Conservation (phyloP, 352 stramenopile genomes). For the Phytophthora pinifolia region DNA sequence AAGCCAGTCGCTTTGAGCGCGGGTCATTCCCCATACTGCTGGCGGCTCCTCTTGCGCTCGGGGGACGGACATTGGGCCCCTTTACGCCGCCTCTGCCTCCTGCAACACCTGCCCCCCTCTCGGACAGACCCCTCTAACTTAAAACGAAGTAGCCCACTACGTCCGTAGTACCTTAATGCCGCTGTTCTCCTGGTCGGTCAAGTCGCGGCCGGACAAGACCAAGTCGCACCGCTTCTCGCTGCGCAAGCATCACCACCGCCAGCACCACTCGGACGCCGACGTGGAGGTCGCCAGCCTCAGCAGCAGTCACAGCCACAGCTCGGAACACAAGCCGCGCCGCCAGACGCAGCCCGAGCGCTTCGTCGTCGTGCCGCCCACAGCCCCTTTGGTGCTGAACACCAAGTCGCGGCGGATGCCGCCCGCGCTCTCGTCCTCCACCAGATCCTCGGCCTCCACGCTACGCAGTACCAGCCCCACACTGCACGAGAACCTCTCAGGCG, state of each 20-base stretch:
- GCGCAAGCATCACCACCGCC: slow-evolving; percentile 53
- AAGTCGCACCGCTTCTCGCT: slow-evolving; percentile 70
- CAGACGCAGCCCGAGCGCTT: slow-evolving; percentile 30
- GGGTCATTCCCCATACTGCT: slow-evolving; percentile 35
- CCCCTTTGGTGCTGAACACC: background rate
- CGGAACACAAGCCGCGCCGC: slow-evolving; percentile 23
- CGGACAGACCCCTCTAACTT: no score
- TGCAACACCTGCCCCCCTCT: slow-evolving; percentile 3
- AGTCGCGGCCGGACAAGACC: slow-evolving; percentile 32
- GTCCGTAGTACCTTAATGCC: slow-evolving; percentile 42
- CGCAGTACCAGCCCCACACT: slow-evolving; percentile 41
- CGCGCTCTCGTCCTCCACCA: slow-evolving; percentile 54
- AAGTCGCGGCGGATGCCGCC: slow-evolving; percentile 30
- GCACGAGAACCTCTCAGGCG: slow-evolving; percentile 40
- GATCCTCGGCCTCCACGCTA: slow-evolving; percentile 52
- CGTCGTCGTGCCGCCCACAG: slow-evolving; percentile 18
- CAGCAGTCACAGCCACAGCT: slow-evolving; percentile 23
- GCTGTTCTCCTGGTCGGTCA: slow-evolving; percentile 62
- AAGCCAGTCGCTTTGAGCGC: slow-evolving; percentile 35
- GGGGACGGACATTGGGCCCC: slow-evolving; percentile 7
- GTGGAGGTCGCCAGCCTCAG: slow-evolving; percentile 16
- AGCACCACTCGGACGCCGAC: slow-evolving; percentile 21
- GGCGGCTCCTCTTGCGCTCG: background rate
- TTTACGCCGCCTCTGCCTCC: no score
- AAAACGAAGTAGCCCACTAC: slow-evolving; percentile 9